phyloP scores from a whole-genome alignment of 768 basidiomycete species.

The Tephrocybe rancida region DNA sequence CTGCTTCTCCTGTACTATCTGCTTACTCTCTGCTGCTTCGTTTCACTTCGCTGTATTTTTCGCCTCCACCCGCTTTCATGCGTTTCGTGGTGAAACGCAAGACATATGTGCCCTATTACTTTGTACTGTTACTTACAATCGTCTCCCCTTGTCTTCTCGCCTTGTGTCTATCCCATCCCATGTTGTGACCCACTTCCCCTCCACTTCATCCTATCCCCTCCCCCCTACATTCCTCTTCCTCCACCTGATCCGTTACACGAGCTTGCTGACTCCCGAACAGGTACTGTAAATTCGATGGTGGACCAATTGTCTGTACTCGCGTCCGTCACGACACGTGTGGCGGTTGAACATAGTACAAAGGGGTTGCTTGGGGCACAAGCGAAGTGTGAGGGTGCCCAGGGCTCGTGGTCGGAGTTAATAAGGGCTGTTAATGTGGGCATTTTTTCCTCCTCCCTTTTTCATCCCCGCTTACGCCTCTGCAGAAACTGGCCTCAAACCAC shows the following conservation, averaged over 20 bases:
- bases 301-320: constrained; percentile 88
- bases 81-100: too few relatives aligned
- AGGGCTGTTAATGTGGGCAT: constrained; percentile 81
- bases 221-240: too few relatives aligned
- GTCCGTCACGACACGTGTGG: constrained; percentile 80
- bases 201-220: too few relatives aligned
- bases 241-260: neutral
- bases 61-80: too few relatives aligned
- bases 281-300: constrained; percentile 92
- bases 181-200: too few relatives aligned
- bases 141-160: too few relatives aligned
- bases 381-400: constrained; percentile 86
- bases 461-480: constrained; percentile 4
- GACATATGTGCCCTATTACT: too few relatives aligned
- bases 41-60: too few relatives aligned
- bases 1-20: too few relatives aligned
- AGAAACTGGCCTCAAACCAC: constrained; percentile 89
- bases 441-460: neutral
- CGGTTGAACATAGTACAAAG: constrained; percentile 88
- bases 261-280: constrained; percentile 17
- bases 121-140: too few relatives aligned
- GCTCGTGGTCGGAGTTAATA: constrained; percentile 91
- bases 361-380: constrained; percentile 93
- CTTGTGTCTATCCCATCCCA: too few relatives aligned
- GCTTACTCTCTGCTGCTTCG: too few relatives aligned